phyloP scores from a whole-genome alignment of 371 early-diverging fungal species.

The Haplosporangium sp. region DNA sequence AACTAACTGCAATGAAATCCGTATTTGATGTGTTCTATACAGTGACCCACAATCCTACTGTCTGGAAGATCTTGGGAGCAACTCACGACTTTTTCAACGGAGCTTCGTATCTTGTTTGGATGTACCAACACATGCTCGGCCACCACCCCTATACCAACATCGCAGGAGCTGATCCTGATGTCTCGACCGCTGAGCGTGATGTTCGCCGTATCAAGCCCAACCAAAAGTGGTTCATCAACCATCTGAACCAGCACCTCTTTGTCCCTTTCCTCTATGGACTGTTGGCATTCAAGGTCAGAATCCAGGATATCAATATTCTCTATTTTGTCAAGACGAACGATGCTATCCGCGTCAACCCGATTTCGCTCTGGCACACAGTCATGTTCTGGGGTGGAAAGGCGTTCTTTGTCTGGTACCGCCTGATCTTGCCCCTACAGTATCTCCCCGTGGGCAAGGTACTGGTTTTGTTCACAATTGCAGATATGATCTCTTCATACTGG shows the following conservation, averaged over 20 bases:
- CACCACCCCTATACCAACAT: constrained; percentile 74
- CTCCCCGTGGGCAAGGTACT: constrained; percentile 53
- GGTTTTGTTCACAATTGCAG: constrained; percentile 57
- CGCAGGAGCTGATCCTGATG: constrained; percentile 67
- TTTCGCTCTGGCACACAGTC: constrained; percentile 57
- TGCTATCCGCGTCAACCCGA: constrained; percentile 63
- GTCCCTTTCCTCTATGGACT: constrained; percentile 66
- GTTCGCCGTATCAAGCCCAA: constrained; percentile 64
- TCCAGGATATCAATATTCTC: constrained; percentile 64
- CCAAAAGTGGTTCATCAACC: constrained; percentile 64
- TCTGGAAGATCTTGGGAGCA: constrained; percentile 65
- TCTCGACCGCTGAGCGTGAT: constrained; percentile 61
- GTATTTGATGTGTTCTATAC: neutral
- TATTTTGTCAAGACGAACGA: constrained; percentile 60
- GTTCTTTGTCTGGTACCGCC: constrained; percentile 65
- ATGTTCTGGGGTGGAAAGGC: constrained; percentile 68
- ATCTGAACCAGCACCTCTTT: constrained; percentile 61
- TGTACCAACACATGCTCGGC: constrained; percentile 70
- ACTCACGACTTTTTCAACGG: constrained; percentile 73
- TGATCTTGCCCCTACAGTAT: constrained; percentile 57
- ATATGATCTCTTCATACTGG: constrained; percentile 63
- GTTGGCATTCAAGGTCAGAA: constrained; percentile 64
- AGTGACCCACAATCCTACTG: constrained; percentile 63
- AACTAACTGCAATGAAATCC: neutral
- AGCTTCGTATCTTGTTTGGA: constrained; percentile 64